Evolutionary conservation across 495 filamentous ascomycete species (phyloP), one percentile per base, ranked within the genome.

Genomic region (Xylaria venustula): DNA sequence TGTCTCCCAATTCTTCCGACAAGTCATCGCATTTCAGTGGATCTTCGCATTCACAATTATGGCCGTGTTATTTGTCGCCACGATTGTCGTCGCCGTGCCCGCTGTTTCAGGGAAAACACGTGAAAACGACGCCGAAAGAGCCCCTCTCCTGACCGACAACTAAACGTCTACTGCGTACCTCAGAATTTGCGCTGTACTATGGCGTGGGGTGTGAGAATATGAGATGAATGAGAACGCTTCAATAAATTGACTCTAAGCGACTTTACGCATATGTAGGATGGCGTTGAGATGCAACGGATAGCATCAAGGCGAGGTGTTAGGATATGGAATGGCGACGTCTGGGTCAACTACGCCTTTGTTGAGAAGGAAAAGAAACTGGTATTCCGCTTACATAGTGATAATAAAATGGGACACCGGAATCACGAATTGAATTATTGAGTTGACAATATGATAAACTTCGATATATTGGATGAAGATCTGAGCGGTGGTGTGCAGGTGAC

Each of bases 11-110:
- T 83, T 94, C 73, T 72, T 83, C 40, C 79, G 82, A 67, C 86
- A 90, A 72, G 68, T 85, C 40, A 80, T 93, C 61, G 86, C 89
- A 1, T 75, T 94, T 55, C 92, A 97, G 76, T 95, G 90, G 92
- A 92, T 92, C 72, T 96, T 95, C 69, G 90, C 91, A 30, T 93
- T 95, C 66, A 79, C 84, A 62, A 88, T 95, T 71, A 92, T 93
- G 81, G 85, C 77, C 1, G 70, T 91, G 40, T 83, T 95, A 52
- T 85, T 92, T 67, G 66, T 90, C 9, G 70, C 79, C 2, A 89
- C 88, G 1, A 52, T 88, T 0, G 74, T 83, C 26, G 78, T 92
- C 52, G 87, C 86, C 5, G 72, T 87, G 25, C 87, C 90, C 7
- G 84, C 81, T 56, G 82, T 87, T 79, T 84, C 30, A 85, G 87